phyloP scores from a whole-genome alignment of 306 rosid genomes.

The Vicia faba region DNA sequence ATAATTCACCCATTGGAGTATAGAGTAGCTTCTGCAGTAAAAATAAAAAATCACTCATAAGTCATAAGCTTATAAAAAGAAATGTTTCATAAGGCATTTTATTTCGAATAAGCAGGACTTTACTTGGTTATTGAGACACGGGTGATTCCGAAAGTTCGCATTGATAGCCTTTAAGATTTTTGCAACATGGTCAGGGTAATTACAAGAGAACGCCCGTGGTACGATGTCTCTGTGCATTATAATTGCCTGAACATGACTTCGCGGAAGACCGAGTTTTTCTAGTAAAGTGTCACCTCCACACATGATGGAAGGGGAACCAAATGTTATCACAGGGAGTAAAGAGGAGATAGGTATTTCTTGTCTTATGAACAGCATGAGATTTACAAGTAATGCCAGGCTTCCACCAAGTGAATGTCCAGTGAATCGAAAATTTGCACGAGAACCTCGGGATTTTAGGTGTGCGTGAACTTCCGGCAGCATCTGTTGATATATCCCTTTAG shows the following conservation, averaged over 20 bases:
- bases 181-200: slow-evolving; percentile 81
- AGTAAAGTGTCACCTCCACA: slow-evolving; percentile 88
- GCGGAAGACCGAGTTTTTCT: slow-evolving; percentile 71
- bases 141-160: slow-evolving; percentile 81
- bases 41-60: slow-evolving; percentile 21
- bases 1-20: slow-evolving; percentile 87
- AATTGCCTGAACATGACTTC: slow-evolving; percentile 74
- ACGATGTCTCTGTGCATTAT: slow-evolving; percentile 94
- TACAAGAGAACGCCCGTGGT: slow-evolving; percentile 94
- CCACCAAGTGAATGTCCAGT: slow-evolving; percentile 98
- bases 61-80: slow-evolving; percentile 33
- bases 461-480: slow-evolving; percentile 80
- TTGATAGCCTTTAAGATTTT: slow-evolving; percentile 85
- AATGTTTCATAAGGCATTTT: neutral
- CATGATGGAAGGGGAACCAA: slow-evolving; percentile 91
- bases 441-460: slow-evolving; percentile 67
- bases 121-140: slow-evolving; percentile 86
- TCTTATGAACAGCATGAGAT: slow-evolving; percentile 86
- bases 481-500: slow-evolving; percentile 87
- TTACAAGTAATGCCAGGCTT: slow-evolving; percentile 84
- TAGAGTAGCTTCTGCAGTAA: slow-evolving; percentile 67
- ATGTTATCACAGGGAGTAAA: slow-evolving; percentile 88
- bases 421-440: slow-evolving; percentile 73
- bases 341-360: slow-evolving; percentile 69
- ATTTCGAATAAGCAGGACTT: neutral